Base-by-base conservation (phyloP, 257 asterid genomes). In the Petunia axillaris region DNA sequence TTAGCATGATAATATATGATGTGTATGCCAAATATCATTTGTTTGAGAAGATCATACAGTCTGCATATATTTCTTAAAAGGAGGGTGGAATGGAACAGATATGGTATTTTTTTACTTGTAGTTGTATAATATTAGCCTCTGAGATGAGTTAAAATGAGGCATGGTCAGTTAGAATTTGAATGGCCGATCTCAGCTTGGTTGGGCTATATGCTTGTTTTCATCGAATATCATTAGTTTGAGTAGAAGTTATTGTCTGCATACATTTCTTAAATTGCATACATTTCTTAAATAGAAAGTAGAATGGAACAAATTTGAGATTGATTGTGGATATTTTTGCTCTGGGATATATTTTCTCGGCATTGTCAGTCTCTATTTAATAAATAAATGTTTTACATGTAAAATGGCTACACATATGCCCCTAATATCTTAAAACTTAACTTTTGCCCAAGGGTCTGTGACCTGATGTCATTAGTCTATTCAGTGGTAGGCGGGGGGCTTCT, bases 81-180 rank as follows among this genome's bases (percentile, higher is more conserved):
- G 59, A 10, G 50, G 73, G 60, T 70, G 60, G 25, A 68, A 70
- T 48, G 77, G 43, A 48, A 71, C 77, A 71, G 48, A 48, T 48
- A 48, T 25, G 59, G 25, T 25, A 25, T 25, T 25, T 25, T 25
- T 25, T 25, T 25, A 25, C 25, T 25, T 25, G 25, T 25, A 25
- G 25, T 25, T 25, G 25, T 25, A 25, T 25, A 25, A 25, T 25
- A 25, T 25, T 25, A 25, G 25, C 25, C 25, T 25, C 25, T 25
- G 25, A 25, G 25, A 25, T 25, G 25, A 25, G 25, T 25, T 25
- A 25, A 25, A 25, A 25, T 25, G 25, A 25, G 25, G 25, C 25
- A 25, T 25, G 25, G 25, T 25, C 25, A 25, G 25, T 25, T 25
- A 25, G 25, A 25, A 25, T 25, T 25, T 25, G 25, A 25, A 25